Conservation (phyloP, 805 yeast species). For the Brettanomyces custersianus region DNA sequence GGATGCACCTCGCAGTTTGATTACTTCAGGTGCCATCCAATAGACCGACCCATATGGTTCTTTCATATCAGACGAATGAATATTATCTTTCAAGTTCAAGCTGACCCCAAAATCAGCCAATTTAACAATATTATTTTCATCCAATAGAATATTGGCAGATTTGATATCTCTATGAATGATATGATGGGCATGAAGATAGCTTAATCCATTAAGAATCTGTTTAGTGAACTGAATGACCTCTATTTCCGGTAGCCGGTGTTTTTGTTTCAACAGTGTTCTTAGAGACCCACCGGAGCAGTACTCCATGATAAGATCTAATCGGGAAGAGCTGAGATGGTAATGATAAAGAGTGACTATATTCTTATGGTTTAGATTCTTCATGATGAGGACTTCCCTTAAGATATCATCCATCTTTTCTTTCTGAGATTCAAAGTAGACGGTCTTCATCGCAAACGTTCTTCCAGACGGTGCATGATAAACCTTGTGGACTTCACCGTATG, state of each 20-base stretch:
- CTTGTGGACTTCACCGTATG: constrained; percentile 76
- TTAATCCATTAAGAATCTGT: constrained; percentile 53
- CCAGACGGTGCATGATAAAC: constrained; percentile 8
- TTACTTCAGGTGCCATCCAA: constrained; percentile 99
- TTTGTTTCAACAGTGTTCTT: constrained; percentile 35
- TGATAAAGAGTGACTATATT: constrained; percentile 65
- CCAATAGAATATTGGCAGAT: constrained; percentile 62
- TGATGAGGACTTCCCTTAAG: constrained; percentile 61
- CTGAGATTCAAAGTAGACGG: constrained; percentile 4
- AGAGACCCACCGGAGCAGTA: constrained; percentile 60
- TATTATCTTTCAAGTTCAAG: constrained; percentile 30
- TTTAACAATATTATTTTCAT: constrained; percentile 44
- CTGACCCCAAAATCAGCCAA: constrained; percentile 78
- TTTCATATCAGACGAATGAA: constrained; percentile 25
- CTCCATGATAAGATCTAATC: constrained; percentile 56
- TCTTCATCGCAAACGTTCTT: constrained; percentile 19
- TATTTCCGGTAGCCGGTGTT: constrained; percentile 46
- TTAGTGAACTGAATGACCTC: constrained; percentile 40
- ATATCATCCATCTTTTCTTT: constrained; percentile 4
- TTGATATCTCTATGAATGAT: constrained; percentile 73
- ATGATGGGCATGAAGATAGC: constrained; percentile 60
- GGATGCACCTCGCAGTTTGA: constrained; percentile 75
- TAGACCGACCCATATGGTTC: constrained; percentile 80
- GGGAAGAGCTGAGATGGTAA: constrained; percentile 43
- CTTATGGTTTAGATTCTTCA: constrained; percentile 55